phyloP scores from a whole-genome alignment of 2,329 filamentous ascomycete genomes.

The Scytalidium lignicola region DNA sequence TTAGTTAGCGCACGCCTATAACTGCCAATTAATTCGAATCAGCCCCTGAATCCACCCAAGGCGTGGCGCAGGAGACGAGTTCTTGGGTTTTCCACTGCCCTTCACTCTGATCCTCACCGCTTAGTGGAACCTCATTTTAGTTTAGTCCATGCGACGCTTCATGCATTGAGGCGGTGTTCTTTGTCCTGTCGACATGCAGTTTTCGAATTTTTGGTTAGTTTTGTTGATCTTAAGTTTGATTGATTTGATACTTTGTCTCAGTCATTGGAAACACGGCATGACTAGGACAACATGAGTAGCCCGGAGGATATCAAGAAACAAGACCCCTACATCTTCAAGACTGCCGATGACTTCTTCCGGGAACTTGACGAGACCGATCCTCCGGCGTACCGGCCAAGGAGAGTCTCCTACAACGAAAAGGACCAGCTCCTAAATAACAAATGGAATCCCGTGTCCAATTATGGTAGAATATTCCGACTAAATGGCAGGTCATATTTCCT shows the following conservation, averaged over 20 bases:
- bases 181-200: not conserved
- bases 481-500: slow-evolving; percentile 20
- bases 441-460: slow-evolving; percentile 19
- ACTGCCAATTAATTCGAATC: not conserved
- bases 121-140: not conserved
- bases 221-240: not conserved
- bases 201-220: not conserved
- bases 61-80: not conserved
- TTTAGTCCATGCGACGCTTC: not conserved
- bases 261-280: not conserved
- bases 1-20: no score
- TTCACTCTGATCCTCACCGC: not conserved
- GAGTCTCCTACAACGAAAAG: slow-evolving; percentile 10
- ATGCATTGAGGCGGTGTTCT: not conserved
- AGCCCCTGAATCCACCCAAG: not conserved
- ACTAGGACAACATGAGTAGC: not conserved
- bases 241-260: not conserved
- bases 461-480: slow-evolving; percentile 24
- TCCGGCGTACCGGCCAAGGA: slow-evolving; percentile 13
- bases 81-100: not conserved
- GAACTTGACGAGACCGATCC: slow-evolving; percentile 11
- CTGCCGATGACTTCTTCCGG: slow-evolving; percentile 24
- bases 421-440: slow-evolving; percentile 17
- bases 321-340: slow-evolving; percentile 23
- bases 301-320: not conserved